These are phyloP conservation scores for Cerioporus squamosus DNA, from an alignment of 1,284 basidiomycete species.

Conservation along the genomic window DNA sequence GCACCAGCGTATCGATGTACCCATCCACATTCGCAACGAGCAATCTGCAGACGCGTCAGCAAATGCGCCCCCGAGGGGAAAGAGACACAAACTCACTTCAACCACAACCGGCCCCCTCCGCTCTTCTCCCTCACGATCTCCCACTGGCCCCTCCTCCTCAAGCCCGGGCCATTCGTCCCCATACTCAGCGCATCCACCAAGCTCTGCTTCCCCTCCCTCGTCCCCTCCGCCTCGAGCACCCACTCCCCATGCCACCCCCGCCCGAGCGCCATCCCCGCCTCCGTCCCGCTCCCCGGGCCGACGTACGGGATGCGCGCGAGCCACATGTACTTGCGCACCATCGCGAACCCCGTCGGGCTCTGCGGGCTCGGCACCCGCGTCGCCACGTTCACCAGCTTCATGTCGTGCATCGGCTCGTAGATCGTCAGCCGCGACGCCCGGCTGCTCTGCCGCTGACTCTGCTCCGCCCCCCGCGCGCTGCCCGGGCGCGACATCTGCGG, in stretches of 20 bases:
- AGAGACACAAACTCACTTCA: conserved; percentile 49
- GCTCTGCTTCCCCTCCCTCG: conserved; percentile 61
- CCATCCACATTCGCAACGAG: conserved; percentile 23
- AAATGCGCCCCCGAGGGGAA: background rate
- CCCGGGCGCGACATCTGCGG: background rate
- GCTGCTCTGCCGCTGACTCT: background rate
- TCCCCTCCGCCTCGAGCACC: conserved; percentile 77
- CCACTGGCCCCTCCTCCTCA: conserved; percentile 47
- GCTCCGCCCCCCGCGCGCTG: background rate
- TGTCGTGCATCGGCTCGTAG: conserved; percentile 24
- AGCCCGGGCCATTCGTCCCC: conserved; percentile 30
- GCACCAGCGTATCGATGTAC: conserved; percentile 24
- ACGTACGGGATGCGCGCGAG: conserved; percentile 53
- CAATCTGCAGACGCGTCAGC: conserved; percentile 5
- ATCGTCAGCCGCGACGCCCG: background rate
- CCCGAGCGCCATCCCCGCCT: conserved; percentile 48
- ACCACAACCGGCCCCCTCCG: conserved; percentile 61
- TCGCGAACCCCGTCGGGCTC: conserved; percentile 56
- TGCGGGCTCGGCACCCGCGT: conserved; percentile 58
- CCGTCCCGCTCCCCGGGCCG: conserved; percentile 35
- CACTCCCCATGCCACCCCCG: conserved; percentile 77
- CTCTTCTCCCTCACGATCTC: conserved; percentile 67
- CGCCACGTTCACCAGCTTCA: conserved; percentile 47
- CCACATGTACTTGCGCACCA: conserved; percentile 66
- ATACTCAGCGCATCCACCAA: conserved; percentile 51